Conservation (phyloP, 495 filamentous ascomycete species). For the Xylaria curta region DNA sequence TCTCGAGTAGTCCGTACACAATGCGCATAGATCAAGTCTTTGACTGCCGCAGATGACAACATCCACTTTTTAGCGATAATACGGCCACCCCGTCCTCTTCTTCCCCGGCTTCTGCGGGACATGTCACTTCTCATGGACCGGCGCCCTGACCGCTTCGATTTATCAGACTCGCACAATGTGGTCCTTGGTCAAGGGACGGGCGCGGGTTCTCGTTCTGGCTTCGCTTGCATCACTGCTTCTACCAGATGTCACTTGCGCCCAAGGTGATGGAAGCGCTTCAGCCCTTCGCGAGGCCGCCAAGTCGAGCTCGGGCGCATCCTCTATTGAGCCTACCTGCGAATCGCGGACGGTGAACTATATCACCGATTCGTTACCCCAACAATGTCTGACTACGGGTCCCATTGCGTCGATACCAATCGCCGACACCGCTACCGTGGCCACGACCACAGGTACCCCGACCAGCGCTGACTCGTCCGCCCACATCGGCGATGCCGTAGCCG, state of each 20-base stretch:
- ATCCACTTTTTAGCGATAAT: neutral
- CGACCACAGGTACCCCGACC: constrained; percentile 25
- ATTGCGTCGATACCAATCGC: constrained; percentile 32
- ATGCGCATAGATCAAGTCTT: neutral
- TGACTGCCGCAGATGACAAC: constrained; percentile 2
- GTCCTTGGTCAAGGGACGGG: constrained; percentile 29
- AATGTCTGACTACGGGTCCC: constrained; percentile 66
- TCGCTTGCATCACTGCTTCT: constrained; percentile 29
- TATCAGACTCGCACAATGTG: constrained; percentile 36
- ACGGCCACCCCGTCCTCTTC: neutral
- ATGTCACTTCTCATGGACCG: constrained; percentile 33
- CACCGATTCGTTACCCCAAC: constrained; percentile 77
- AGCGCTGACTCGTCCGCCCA: constrained; percentile 21
- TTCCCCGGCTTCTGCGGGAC: constrained; percentile 3
- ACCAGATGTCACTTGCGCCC: constrained; percentile 24
- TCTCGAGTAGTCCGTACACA: neutral
- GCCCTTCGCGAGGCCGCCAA: constrained; percentile 32
- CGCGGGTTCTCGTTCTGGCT: constrained; percentile 27
- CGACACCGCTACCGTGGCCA: constrained; percentile 30
- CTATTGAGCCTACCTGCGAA: constrained; percentile 58
- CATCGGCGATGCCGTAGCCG: constrained; percentile 18
- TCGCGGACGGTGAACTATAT: constrained; percentile 80
- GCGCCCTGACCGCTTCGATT: constrained; percentile 28
- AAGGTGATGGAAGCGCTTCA: constrained; percentile 27
- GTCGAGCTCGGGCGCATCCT: constrained; percentile 14